These are phyloP conservation scores for Magnusiomyces paraingens DNA, from an alignment of 1,139 yeast genomes.

Conservation along the genomic window DNA sequence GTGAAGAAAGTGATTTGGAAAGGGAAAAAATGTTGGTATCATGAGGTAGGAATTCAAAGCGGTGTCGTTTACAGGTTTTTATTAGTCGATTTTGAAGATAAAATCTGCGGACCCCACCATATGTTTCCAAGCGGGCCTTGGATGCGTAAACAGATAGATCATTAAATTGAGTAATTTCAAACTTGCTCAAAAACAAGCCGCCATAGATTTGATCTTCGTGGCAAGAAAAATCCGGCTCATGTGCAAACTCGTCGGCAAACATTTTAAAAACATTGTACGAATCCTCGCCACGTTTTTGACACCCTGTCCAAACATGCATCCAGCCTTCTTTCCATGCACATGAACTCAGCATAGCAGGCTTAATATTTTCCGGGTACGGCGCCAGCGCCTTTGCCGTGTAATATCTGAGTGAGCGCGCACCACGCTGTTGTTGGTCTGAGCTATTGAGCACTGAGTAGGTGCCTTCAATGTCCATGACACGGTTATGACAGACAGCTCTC, in stretches of 20 bases:
- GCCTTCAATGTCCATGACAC: slow-evolving; percentile 6
- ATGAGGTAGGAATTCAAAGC: slow-evolving; percentile 3
- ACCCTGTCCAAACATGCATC: slow-evolving; percentile 3
- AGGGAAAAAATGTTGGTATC: not conserved
- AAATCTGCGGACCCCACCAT: slow-evolving; percentile 3
- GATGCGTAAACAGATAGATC: not conserved
- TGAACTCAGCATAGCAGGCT: not conserved
- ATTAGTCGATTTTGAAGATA: slow-evolving; percentile 1
- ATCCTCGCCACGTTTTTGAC: slow-evolving; percentile 1
- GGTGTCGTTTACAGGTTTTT: not conserved
- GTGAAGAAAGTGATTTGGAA: slow-evolving; percentile 1
- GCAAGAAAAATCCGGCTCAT: slow-evolving; percentile 2
- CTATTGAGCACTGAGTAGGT: not conserved
- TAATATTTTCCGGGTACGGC: not conserved
- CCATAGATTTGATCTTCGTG: slow-evolving; percentile 5
- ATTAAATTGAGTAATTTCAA: not conserved
- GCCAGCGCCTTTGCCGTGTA: slow-evolving; percentile 4
- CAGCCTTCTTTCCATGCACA: slow-evolving; percentile 4
- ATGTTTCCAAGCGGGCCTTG: not conserved
- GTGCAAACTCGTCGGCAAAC: slow-evolving; percentile 6
- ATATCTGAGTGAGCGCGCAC: slow-evolving; percentile 1
- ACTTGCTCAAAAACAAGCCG: not conserved
- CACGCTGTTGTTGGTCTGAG: not conserved
- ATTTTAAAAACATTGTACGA: slow-evolving; percentile 3
- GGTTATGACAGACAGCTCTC: slow-evolving; percentile 1